These are phyloP conservation scores for Clausena lansium DNA, from an alignment of 345 rosid species.

Conservation along the genomic window DNA sequence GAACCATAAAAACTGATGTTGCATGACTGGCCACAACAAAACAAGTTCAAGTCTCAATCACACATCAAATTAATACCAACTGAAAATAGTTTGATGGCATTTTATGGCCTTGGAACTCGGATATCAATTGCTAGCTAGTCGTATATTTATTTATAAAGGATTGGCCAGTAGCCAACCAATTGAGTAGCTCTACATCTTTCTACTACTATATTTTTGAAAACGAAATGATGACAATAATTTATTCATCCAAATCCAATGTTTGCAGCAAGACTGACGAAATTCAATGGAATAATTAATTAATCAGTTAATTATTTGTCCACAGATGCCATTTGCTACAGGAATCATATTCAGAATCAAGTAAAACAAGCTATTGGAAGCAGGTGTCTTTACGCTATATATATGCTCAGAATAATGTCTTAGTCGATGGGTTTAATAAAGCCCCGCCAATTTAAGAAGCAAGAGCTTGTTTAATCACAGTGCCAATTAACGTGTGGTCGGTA, in stretches of 20 bases:
- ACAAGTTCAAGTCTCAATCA: neutral
- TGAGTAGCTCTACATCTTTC: no score
- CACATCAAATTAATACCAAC: neutral
- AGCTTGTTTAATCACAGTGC: constrained; percentile 2
- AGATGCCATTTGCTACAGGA: neutral
- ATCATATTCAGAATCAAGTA: neutral
- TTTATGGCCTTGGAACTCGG: neutral
- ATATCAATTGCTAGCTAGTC: neutral
- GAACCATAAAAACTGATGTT: neutral
- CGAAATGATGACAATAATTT: neutral
- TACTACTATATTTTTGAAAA: neutral
- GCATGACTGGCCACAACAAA: no score
- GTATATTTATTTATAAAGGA: neutral
- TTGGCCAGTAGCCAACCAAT: neutral
- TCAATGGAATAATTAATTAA: no score
- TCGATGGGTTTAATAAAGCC: neutral
- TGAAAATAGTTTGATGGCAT: no score
- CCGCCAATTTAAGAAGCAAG: neutral
- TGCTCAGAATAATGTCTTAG: neutral
- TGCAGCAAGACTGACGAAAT: no score
- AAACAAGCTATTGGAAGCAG: neutral
- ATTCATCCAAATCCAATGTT: no score
- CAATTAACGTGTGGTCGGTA: constrained; percentile 1
- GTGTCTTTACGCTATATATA: neutral
- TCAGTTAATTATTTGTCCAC: neutral